Base-by-base conservation (phyloP, 305 asterid genomes). In the Fraxinus ornus region DNA sequence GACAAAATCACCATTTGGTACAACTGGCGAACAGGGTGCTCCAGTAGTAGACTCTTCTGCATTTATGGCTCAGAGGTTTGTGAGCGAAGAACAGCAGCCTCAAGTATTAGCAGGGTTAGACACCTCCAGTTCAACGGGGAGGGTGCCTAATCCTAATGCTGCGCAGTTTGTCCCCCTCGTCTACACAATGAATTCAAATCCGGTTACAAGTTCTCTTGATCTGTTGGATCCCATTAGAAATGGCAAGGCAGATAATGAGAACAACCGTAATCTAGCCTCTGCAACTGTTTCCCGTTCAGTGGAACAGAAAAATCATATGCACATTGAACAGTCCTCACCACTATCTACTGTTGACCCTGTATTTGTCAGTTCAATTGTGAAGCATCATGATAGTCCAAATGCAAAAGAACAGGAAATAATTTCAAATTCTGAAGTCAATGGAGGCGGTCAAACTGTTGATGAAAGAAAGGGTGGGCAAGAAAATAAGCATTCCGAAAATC, bases 401-500 rank as follows among this genome's bases (percentile, higher is more conserved):
- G 74, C 77, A 71, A 84, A 84, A 83, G 87, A 84, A 84, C 90
- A 78, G 75, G 85, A 84, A 55, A 44, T 80, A 55, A 76, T 82
- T 82, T 62, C 82, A 55, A 80, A 62, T 71, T 79, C 77, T 7
- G 91, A 88, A 83, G 79, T 78, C 36, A 64, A 80, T 78, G 86
- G 60, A 71, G 88, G 77, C 71, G 79, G 76, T 26, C 78, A 52
- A 79, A 52, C 62, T 39, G 79, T 75, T 26, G 82, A 79, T 70
- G 88, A 82, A 78, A 75, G 52, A 68, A 83, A 26, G 79, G 88
- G 81, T 74, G 82, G 71, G 80, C 78, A 80, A 87, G 89, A 88
- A 78, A 82, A 88, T 86, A 82, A 85, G 83, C 84, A 70, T 17
- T 71, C 90, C 28, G 91, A 88, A 85, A 79, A 78, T 77, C 77